Evolutionary conservation across 2,329 filamentous ascomycete genomes (phyloP), one percentile per base, ranked within the genome.

Genomic region (Botrytis byssoidea): DNA sequence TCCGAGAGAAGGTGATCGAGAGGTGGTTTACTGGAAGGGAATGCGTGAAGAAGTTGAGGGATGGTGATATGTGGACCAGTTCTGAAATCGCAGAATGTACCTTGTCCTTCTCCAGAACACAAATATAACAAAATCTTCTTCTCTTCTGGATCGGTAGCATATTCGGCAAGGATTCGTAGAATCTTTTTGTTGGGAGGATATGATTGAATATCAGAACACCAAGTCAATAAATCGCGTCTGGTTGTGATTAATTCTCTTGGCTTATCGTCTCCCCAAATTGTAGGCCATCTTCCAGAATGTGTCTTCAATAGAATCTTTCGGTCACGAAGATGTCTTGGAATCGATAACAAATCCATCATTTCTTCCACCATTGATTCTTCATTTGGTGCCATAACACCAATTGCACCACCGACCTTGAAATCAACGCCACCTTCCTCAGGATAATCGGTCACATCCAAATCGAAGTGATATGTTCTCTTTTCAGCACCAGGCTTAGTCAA

Each of bases 401-500:
- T 95, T 71, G 96, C 96, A 72, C 96, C 96, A 74, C 96, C 96
- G 29, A 99, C 96, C 81, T 95, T 95, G 87, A 98, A 99, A 81
- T 98, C 96, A 8, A 95, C 90, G 68, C 88, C 87, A 71, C 93
- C 92, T 83, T 97, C 94, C 32, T 90, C 88, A 0, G 96, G 94
- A 79, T 99, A 99, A 81, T 97, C 92, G 67, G 95, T 98, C 68
- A 99, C 92, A 79, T 99, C 96, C 63, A 99, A 89, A 79, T 98
- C 96, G 79, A 98, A 98, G 83, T 99, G 96, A 82, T 95, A 97
- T 0, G 96, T 99, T 75, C 95, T 89, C 88, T 99, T 99, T 86
- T 97, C 94, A 8, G 96, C 96, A 35, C 95, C 95, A 37, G 89
- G 86, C 81, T 90, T 92, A 20, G 96, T 99, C 81, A 99, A 85